A percentile compares a stretch with the other conserved stretches of the same genome.
phyloP scores from a whole-genome alignment of 768 basidiomycete species.

The Leucosporidium yakuticum region DNA sequence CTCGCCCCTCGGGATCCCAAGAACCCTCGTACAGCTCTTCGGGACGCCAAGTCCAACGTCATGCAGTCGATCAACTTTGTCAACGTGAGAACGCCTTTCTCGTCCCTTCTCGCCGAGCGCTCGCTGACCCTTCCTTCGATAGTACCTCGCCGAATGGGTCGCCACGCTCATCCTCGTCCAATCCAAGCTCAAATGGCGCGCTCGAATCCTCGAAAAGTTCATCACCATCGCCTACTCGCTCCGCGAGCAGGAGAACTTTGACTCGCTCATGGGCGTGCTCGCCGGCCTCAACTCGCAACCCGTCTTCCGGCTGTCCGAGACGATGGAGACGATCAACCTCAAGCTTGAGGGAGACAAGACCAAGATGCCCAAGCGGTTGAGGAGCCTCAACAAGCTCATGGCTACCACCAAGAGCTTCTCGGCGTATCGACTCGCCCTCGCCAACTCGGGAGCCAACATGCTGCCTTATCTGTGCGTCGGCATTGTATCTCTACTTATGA shows the following conservation, averaged over 20 bases:
- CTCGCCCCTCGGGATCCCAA: constrained; percentile 36
- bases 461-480: constrained; percentile 62
- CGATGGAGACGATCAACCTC: constrained; percentile 65
- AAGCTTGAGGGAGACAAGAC: constrained; percentile 53
- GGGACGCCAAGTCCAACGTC: constrained; percentile 30
- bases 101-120: neutral
- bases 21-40: constrained; percentile 23
- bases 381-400: constrained; percentile 78
- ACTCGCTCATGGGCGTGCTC: constrained; percentile 84
- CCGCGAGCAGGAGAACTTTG: constrained; percentile 82
- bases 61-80: constrained; percentile 33
- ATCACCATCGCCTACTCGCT: constrained; percentile 74
- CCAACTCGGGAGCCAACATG: constrained; percentile 74
- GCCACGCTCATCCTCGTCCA: constrained; percentile 84
- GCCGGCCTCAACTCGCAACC: constrained; percentile 83
- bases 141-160: constrained; percentile 56
- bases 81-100: constrained; percentile 26
- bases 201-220: constrained; percentile 79
- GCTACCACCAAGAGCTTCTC: constrained; percentile 74
- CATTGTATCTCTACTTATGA: neutral
- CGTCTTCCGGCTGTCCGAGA: constrained; percentile 63
- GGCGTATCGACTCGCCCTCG: constrained; percentile 82
- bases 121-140: neutral
- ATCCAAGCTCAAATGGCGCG: constrained; percentile 66
- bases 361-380: constrained; percentile 61